Conservation (phyloP, 805 yeast species). For the Cyberlindnera mrakii region DNA sequence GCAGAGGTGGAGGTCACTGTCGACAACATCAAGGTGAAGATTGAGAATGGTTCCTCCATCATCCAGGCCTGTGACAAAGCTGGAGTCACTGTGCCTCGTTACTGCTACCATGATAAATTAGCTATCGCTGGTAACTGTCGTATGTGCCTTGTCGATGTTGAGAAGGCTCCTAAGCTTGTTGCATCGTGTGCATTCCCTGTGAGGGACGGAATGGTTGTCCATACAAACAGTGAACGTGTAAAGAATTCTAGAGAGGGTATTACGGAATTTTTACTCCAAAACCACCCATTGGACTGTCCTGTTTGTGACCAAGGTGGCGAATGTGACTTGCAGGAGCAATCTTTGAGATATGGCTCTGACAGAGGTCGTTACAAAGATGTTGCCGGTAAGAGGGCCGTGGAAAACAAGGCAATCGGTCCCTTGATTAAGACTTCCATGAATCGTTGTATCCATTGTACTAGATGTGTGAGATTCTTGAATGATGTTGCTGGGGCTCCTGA, state of each 20-base stretch:
- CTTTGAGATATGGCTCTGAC: constrained; percentile 76
- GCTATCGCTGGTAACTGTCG: constrained; percentile 92
- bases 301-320: constrained; percentile 94
- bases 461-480: constrained; percentile 85
- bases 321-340: constrained; percentile 87
- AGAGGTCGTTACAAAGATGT: constrained; percentile 81
- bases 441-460: constrained; percentile 87
- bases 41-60: constrained; percentile 82
- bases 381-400: constrained; percentile 82
- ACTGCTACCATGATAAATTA: constrained; percentile 86
- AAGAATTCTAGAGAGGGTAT: constrained; percentile 85
- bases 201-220: constrained; percentile 83
- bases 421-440: constrained; percentile 86
- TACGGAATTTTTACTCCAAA: constrained; percentile 80
- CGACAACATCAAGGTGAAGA: constrained; percentile 70
- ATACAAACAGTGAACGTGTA: constrained; percentile 71
- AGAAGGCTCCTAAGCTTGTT: constrained; percentile 82
- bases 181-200: constrained; percentile 93
- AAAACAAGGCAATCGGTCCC: constrained; percentile 87
- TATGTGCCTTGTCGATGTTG: constrained; percentile 88
- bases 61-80: constrained; percentile 92
- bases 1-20: constrained; percentile 52
- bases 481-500: constrained; percentile 93
- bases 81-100: constrained; percentile 81
- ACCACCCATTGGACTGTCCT: constrained; percentile 91